Evolutionary conservation across 805 yeast species (phyloP).

Genomic region (Teunomyces kruisii): DNA sequence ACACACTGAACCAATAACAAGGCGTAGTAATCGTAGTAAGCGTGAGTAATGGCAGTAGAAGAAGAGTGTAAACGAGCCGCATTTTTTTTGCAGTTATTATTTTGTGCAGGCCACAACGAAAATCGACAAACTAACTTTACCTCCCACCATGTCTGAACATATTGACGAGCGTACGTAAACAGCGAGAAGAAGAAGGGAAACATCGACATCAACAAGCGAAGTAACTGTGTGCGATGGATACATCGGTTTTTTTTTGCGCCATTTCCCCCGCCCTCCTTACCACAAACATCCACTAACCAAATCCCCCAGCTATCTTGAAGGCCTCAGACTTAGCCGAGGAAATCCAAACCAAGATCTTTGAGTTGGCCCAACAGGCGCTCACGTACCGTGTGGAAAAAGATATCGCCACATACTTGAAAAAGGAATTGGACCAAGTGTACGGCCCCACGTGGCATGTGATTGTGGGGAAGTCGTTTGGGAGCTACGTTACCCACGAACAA

Average conservation of each 20-base stretch:
- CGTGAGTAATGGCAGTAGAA: no score
- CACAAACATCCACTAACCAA: background rate
- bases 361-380: conserved; percentile 45
- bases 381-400: conserved; percentile 54
- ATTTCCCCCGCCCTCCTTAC: no score
- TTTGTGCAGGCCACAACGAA: conserved; percentile 1
- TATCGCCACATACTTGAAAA: conserved; percentile 64
- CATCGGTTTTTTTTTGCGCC: no score
- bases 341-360: conserved; percentile 49
- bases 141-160: background rate
- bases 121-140: background rate
- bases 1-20: no score
- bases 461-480: conserved; percentile 77
- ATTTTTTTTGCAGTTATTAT: background rate
- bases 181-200: background rate
- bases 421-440: conserved; percentile 59
- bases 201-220: no score
- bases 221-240: no score
- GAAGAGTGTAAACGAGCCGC: no score
- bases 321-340: conserved; percentile 52
- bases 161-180: background rate
- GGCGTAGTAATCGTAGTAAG: no score
- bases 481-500: conserved; percentile 76
- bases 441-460: conserved; percentile 83
- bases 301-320: conserved; percentile 39